Base-by-base conservation (phyloP, 1,139 yeast species). In the Meyerozyma sp. region DNA sequence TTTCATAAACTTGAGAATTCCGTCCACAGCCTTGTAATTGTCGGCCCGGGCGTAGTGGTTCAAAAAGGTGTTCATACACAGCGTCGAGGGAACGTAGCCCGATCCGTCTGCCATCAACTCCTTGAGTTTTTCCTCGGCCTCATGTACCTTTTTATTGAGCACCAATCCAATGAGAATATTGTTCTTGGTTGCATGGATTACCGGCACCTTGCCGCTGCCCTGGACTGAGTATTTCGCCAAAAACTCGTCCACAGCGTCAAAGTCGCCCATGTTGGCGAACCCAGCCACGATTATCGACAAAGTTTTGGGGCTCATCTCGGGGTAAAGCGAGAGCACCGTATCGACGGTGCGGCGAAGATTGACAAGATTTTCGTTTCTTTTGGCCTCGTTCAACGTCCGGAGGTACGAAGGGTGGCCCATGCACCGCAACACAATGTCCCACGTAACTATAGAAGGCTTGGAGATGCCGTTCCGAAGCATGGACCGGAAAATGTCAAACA, bases 21-120 rank as follows among this genome's bases (percentile, higher is more conserved):
- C 73, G 41, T 66, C 70, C 13, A 70, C 70, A 4, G 76, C 73
- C 26, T 60, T 53, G 46, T 59, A 63, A 51, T 71, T 69, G 42
- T 61, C 56, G 11, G 36, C 40, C 36, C 61, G 61, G 27, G 66
- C 59, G 48, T 73, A 67, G 48, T 57, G 50, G 39, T 53, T 55
- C 50, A 73, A 58, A 49, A 70, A 69, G 7, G 65, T 55, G 55
- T 73, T 72, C 66, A 72, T 62, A 13, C 65, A 62, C 13, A 54
- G 50, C 26, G 67, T 59, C 18, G 62, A 56, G 5, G 78, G 76
- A n/a, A 52, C 49, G 46, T 57, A 70, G 1, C 54, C 53, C 5
- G 55, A 46, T n/a, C 60, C 63, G 8, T 55, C 61, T 8, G 46
- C 48, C 51, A 61, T 56, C 47, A 50, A 68, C 45, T 58, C 59